Conservation (phyloP, 2,329 filamentous ascomycete genomes). For the Fusarium ambrosium region DNA sequence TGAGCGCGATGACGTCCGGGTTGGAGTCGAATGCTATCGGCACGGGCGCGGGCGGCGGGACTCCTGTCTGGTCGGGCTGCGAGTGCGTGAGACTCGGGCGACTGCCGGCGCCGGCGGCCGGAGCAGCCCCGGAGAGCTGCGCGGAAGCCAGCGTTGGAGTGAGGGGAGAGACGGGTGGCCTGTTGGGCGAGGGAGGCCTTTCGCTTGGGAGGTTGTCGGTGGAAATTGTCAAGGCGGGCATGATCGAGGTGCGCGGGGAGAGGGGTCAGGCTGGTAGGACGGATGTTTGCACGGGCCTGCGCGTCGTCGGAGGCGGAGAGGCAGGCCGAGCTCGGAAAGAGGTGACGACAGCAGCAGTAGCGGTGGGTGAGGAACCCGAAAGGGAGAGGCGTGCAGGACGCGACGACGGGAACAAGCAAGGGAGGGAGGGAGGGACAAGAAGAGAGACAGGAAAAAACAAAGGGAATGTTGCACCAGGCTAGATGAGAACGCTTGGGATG, state of each 20-base stretch:
- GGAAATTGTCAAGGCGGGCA: constrained; percentile 52
- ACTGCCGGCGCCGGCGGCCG: constrained; percentile 41
- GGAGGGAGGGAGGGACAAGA: not conserved
- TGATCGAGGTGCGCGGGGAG: constrained; percentile 30
- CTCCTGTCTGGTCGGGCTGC: constrained; percentile 57
- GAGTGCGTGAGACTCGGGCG: constrained; percentile 60
- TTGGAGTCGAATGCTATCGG: constrained; percentile 75
- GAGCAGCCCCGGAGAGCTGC: constrained; percentile 44
- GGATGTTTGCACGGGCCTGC: constrained; percentile 14
- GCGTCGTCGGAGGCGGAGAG: constrained; percentile 10
- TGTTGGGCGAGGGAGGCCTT: constrained; percentile 60
- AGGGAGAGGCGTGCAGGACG: constrained; percentile 4
- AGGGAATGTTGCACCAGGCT: not conserved
- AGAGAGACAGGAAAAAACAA: not conserved
- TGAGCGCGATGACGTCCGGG: constrained; percentile 88
- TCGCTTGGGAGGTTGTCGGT: constrained; percentile 46
- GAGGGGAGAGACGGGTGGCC: constrained; percentile 68
- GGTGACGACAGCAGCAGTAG: constrained; percentile 9
- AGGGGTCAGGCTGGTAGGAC: constrained; percentile 13
- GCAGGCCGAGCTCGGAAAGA: constrained; percentile 29
- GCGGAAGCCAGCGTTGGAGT: constrained; percentile 63
- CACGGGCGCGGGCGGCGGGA: constrained; percentile 62
- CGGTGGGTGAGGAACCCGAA: constrained; percentile 16
- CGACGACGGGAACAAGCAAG: constrained; percentile 7
- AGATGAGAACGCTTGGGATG: constrained; percentile 4